A percentile compares a stretch with the other conserved stretches of the same genome.
Conservation (phyloP, 2,329 filamentous ascomycete genomes). For the Decorospora gaudefroyi region DNA sequence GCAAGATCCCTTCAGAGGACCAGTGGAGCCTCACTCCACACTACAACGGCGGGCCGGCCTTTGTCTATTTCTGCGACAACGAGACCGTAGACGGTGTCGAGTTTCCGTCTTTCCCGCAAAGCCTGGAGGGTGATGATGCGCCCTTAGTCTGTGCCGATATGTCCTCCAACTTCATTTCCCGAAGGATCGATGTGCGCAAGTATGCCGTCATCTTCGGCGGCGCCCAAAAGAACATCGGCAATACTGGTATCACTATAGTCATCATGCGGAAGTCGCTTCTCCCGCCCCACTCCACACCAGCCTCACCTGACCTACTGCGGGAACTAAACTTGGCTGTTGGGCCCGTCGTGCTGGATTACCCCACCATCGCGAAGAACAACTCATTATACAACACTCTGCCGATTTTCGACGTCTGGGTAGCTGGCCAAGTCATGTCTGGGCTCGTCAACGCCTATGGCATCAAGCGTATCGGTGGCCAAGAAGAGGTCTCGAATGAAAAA, state of each 20-base stretch:
- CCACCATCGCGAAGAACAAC: slow-evolving; percentile 87
- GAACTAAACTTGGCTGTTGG: slow-evolving; percentile 75
- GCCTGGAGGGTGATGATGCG: slow-evolving; percentile 67
- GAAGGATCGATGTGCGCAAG: slow-evolving; percentile 75
- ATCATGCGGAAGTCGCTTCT: slow-evolving; percentile 83
- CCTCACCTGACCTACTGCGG: slow-evolving; percentile 70
- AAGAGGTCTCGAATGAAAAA: slow-evolving; percentile 74
- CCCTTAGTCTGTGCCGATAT: slow-evolving; percentile 85
- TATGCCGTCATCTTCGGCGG: slow-evolving; percentile 86
- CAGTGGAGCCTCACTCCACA: slow-evolving; percentile 73
- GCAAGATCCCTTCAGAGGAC: slow-evolving; percentile 75
- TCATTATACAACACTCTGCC: slow-evolving; percentile 94
- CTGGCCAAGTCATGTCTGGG: slow-evolving; percentile 82
- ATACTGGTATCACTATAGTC: slow-evolving; percentile 82
- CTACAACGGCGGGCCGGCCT: slow-evolving; percentile 59
- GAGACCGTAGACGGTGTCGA: slow-evolving; percentile 95
- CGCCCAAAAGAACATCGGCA: slow-evolving; percentile 92
- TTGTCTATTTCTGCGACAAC: slow-evolving; percentile 92
- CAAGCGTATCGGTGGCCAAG: slow-evolving; percentile 74
- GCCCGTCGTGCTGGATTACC: slow-evolving; percentile 80
- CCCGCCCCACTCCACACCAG: slow-evolving; percentile 62
- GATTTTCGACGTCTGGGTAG: slow-evolving; percentile 92
- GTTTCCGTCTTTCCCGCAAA: slow-evolving; percentile 73
- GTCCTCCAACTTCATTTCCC: slow-evolving; percentile 89
- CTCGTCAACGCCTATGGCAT: slow-evolving; percentile 68